Evolutionary conservation across 805 yeast species (phyloP).

Genomic region (Cyberlindnera saturnus): DNA sequence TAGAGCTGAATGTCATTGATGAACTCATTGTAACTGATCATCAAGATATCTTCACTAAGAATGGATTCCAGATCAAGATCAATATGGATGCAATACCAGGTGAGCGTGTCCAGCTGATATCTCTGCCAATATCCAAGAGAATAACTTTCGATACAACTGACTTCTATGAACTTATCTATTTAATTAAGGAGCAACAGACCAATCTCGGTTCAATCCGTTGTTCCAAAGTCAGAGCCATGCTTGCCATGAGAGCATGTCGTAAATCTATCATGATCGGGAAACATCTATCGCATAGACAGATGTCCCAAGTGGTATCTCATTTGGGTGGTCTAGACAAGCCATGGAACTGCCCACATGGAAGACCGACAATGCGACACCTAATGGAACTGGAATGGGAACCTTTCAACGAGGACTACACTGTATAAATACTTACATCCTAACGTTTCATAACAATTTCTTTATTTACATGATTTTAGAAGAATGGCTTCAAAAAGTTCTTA

Average conservation of each 20-base stretch:
- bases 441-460: constrained; percentile 1
- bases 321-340: constrained; percentile 78
- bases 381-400: constrained; percentile 50
- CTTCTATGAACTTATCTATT: constrained; percentile 69
- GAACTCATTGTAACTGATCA: constrained; percentile 66
- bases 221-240: constrained; percentile 73
- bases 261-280: constrained; percentile 92
- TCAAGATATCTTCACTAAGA: constrained; percentile 48
- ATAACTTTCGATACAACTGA: constrained; percentile 59
- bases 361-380: constrained; percentile 94
- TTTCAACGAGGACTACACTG: constrained; percentile 37
- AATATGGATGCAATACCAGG: constrained; percentile 53
- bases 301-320: constrained; percentile 64
- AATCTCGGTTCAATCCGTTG: constrained; percentile 43
- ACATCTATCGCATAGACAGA: constrained; percentile 48
- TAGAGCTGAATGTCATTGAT: constrained; percentile 74
- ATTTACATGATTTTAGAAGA: constrained; percentile 4
- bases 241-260: constrained; percentile 95
- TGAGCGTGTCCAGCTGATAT: constrained; percentile 41
- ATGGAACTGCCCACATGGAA: constrained; percentile 93
- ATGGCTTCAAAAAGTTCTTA: constrained; percentile 19
- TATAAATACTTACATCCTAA: constrained; percentile 12
- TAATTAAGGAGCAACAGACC: constrained; percentile 53
- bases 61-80: constrained; percentile 67
- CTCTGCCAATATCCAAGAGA: constrained; percentile 71